Evolutionary conservation across 805 yeast genomes (phyloP).

Genomic region (Dipodascus geniculatus): DNA sequence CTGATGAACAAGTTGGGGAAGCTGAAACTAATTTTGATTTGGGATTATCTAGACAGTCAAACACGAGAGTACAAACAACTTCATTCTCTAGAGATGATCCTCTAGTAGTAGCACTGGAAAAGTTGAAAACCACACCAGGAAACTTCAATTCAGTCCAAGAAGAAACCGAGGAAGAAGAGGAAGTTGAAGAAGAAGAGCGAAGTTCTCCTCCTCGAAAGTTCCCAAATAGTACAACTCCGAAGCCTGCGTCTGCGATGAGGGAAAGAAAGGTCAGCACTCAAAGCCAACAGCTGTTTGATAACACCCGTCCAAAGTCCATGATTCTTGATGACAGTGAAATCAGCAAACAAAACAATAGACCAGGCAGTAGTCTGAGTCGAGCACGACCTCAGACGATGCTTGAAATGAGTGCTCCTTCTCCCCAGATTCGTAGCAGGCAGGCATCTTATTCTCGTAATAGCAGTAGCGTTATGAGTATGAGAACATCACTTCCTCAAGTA

Average conservation of each 20-base stretch:
- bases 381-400: neutral
- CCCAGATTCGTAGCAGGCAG: neutral
- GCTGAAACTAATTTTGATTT: conserved; percentile 19
- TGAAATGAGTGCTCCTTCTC: neutral
- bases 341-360: neutral
- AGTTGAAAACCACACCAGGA: conserved; percentile 22
- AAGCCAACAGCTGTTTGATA: conserved; percentile 15
- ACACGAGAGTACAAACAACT: conserved; percentile 11
- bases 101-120: conserved; percentile 41
- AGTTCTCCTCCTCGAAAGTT: neutral
- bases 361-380: neutral
- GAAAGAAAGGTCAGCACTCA: conserved; percentile 19
- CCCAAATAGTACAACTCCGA: conserved; percentile 14
- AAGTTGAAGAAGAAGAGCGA: neutral
- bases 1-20: conserved; percentile 18
- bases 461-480: neutral
- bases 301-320: conserved; percentile 3
- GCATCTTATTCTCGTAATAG: neutral
- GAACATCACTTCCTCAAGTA: conserved; percentile 30
- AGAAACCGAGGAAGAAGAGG: neutral
- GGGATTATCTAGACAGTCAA: conserved; percentile 5
- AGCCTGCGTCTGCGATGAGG: conserved; percentile 32
- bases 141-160: conserved; percentile 7
- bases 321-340: conserved; percentile 6
- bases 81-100: conserved; percentile 31